These are phyloP conservation scores for Paulownia fortunei DNA, from an alignment of 257 asterid species.

Conservation along the genomic window DNA sequence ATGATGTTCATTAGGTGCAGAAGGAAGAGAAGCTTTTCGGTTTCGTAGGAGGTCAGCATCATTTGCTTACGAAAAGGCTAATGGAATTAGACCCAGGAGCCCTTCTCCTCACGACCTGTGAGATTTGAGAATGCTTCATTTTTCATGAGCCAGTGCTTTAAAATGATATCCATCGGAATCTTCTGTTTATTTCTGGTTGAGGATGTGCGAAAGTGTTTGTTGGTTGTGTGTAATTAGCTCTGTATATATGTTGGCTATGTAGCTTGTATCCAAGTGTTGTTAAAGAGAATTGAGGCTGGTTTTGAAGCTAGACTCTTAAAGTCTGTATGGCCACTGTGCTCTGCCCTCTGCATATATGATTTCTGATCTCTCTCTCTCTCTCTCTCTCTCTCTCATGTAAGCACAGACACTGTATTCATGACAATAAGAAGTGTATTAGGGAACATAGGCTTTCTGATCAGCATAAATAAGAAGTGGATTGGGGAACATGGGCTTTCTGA, in stretches of 20 bases:
- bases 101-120: conserved; percentile 96
- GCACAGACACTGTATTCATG: no score
- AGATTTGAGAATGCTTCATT: conserved; percentile 36
- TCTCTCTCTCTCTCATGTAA: no score
- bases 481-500: no score
- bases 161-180: background rate
- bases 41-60: conserved; percentile 82
- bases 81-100: conserved; percentile 86
- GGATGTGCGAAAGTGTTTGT: background rate
- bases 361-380: no score
- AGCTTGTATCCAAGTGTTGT: background rate
- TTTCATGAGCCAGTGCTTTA: conserved; percentile 19
- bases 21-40: conserved; percentile 80
- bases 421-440: no score
- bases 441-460: no score
- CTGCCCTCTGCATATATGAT: no score
- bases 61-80: conserved; percentile 76
- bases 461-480: no score
- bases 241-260: background rate
- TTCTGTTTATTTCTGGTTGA: background rate
- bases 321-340: no score
- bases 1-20: no score
- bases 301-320: no score
- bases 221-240: background rate
- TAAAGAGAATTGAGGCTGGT: no score